Base-by-base conservation (phyloP, 495 filamentous ascomycete genomes). In the Xeromyces bisporus region DNA sequence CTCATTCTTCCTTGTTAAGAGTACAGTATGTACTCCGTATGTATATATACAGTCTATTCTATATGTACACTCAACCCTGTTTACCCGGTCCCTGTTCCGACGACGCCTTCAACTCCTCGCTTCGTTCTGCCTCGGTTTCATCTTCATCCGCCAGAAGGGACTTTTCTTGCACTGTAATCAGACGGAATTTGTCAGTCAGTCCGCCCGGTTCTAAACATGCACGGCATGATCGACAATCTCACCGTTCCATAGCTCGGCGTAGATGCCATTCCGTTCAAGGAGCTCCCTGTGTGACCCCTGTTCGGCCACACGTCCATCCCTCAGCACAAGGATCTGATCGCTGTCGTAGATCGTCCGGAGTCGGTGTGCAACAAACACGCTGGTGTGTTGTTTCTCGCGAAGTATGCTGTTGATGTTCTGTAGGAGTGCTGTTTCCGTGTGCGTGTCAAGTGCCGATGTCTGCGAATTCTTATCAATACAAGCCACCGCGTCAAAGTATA, bases 401-500 rank as follows among this genome's bases (percentile, higher is more conserved):
- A 97, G 54, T 36, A 97, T 92, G 45, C 77, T 78, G 47, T 93
- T 93, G 52, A 96, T 94, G 43, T 94, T 93, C 35, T 75, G 67
- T 53, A 97, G 72, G 23, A 97, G 63, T 0, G 78, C 75, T 52
- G 92, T 81, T 53, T 97, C 89, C 0, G 89, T 96, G 48, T 94
- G 81, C 0, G 91, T 94, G 47, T 97, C 89, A 28, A 97, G 62
- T 1, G 89, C 91, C 29, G 81, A 91, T 1, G 91, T 97, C 56
- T 75, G 45, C 7, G 23, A 2, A 20, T 7, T 38, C 45, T 17
- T 8, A 7, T 25, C 31, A 13, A 12, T 31, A 25, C 21, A 11
- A 17, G 14, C 21, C 32, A 28, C 29, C 28, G 3, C 16, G 2
- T 4, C 24, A 16, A 33, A 26, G 15, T 26, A 27, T 18, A 64